Conservation (phyloP, 176 grass and related monocot species). For the Aegilops longissima region DNA sequence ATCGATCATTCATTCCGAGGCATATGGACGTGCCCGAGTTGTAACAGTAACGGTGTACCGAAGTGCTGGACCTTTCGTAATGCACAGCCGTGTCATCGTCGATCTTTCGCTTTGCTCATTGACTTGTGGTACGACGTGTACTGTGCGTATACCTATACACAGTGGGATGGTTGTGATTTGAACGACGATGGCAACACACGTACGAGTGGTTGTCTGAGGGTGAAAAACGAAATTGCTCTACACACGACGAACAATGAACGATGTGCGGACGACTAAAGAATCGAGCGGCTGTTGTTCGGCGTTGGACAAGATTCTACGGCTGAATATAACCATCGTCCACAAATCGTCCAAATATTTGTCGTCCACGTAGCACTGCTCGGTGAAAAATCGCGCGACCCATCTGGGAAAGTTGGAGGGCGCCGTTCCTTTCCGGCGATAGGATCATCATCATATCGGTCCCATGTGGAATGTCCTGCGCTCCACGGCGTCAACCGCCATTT, state of each 20-base stretch:
- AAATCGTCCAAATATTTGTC: too few relatives aligned
- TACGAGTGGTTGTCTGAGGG: neutral
- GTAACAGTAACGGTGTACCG: too few relatives aligned
- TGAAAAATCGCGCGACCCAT: neutral
- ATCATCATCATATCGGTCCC: neutral
- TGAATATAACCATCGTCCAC: too few relatives aligned
- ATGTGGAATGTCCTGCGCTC: neutral
- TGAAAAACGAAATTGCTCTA: neutral
- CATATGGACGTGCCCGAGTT: too few relatives aligned
- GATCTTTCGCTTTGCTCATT: neutral
- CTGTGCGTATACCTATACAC: neutral
- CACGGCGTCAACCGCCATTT: neutral
- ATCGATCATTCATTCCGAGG: too few relatives aligned
- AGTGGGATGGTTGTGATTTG: neutral
- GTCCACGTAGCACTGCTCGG: too few relatives aligned
- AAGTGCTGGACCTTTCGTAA: too few relatives aligned
- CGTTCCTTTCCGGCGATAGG: neutral
- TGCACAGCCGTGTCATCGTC: neutral
- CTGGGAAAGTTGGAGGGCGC: too few relatives aligned
- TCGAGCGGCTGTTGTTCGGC: too few relatives aligned
- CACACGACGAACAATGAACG: too few relatives aligned
- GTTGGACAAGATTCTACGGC: too few relatives aligned
- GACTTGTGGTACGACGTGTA: neutral
- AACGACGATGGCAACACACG: neutral
- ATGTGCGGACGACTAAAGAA: too few relatives aligned